Conservation (phyloP, 805 yeast genomes). For the Schizosaccharomyces octosporus region DNA sequence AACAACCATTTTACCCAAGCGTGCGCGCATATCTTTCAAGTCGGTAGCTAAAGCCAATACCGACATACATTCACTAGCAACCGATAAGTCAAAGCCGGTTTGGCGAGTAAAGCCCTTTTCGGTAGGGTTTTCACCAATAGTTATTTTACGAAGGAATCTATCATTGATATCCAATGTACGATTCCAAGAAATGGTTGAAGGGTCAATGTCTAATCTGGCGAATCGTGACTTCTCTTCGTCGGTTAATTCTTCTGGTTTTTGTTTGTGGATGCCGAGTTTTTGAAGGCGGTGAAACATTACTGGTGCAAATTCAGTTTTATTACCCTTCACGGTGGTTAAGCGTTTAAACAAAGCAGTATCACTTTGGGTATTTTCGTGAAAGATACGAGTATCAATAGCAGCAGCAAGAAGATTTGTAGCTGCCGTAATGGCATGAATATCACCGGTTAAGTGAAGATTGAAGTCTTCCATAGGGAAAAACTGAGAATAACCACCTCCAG, state of each 20-base stretch:
- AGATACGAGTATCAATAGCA: conserved; percentile 89
- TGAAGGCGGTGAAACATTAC: conserved; percentile 54
- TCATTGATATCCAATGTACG: conserved; percentile 91
- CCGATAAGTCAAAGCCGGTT: conserved; percentile 88
- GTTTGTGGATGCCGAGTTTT: conserved; percentile 59
- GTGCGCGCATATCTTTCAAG: conserved; percentile 57
- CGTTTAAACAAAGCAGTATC: conserved; percentile 61
- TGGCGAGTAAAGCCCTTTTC: conserved; percentile 70
- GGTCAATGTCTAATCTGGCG: conserved; percentile 72
- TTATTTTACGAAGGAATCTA: conserved; percentile 66
- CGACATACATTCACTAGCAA: conserved; percentile 92
- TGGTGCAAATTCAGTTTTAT: conserved; percentile 49
- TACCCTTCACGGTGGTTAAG: conserved; percentile 67
- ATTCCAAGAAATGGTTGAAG: conserved; percentile 69
- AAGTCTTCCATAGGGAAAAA: conserved; percentile 98
- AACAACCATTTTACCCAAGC: conserved; percentile 75
- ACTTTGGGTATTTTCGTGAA: conserved; percentile 76
- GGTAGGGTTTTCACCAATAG: conserved; percentile 77
- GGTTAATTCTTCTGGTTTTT: conserved; percentile 59
- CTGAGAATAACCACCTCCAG: conserved; percentile 96
- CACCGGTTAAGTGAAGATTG: conserved; percentile 93
- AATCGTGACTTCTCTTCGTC: conserved; percentile 49
- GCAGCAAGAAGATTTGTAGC: conserved; percentile 89
- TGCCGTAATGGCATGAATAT: conserved; percentile 83
- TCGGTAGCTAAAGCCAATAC: conserved; percentile 63